Conservation (phyloP, 2,329 filamentous ascomycete species). For the Xylaria polymorpha region DNA sequence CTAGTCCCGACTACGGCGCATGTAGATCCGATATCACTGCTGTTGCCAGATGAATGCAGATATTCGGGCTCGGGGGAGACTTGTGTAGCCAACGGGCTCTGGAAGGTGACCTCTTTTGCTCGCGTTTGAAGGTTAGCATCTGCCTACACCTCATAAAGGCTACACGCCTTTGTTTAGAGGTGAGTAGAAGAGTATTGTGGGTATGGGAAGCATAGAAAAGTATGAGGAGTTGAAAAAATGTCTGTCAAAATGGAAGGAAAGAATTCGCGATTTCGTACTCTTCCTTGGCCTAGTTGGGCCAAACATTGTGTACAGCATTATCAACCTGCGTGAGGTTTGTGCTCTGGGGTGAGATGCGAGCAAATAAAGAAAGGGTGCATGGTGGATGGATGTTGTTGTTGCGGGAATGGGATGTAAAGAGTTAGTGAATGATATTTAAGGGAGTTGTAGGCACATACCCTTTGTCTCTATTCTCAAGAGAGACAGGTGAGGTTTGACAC, state of each 20-base stretch:
- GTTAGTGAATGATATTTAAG: background rate
- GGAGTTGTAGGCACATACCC: background rate
- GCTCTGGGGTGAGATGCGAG: background rate
- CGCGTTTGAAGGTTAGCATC: conserved; percentile 7
- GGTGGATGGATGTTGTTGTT: background rate
- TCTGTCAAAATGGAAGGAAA: background rate
- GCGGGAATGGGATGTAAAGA: background rate
- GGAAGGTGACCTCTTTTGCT: conserved; percentile 34
- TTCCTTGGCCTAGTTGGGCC: conserved; percentile 18
- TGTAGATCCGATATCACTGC: conserved; percentile 26
- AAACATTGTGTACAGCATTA: conserved; percentile 11
- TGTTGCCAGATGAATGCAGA: background rate
- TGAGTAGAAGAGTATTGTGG: background rate
- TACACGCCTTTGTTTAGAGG: background rate
- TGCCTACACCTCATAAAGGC: background rate
- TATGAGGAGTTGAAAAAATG: background rate
- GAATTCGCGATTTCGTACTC: conserved; percentile 22
- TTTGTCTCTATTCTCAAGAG: background rate
- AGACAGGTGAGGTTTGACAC: background rate
- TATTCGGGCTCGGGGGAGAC: conserved; percentile 4
- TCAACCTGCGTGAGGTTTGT: background rate
- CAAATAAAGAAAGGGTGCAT: background rate
- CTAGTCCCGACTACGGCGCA: conserved; percentile 28
- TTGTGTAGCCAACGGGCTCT: conserved; percentile 23
- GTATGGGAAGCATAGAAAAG: background rate